Percentiles rank a stretch among this genome's conserved stretches.
These are phyloP conservation scores for Wickerhamiella kazuoi DNA, from an alignment of 805 yeast species.

Conservation along the genomic window DNA sequence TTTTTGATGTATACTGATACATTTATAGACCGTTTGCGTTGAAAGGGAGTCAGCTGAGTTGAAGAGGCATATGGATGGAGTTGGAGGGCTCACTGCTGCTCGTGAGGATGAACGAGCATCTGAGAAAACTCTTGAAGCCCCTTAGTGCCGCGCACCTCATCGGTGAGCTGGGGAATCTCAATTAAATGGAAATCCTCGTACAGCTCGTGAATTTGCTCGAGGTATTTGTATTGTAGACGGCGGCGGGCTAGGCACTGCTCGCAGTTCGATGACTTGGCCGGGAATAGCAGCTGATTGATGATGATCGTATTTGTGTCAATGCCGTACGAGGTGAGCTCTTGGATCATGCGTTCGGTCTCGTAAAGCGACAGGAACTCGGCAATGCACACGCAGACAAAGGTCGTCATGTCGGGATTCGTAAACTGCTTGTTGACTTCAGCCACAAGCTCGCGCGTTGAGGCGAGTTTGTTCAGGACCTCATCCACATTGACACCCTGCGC, in stretches of 20 bases:
- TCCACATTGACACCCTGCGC: conserved; percentile 26
- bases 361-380: conserved; percentile 90
- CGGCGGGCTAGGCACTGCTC: conserved; percentile 82
- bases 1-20: too few species aligned
- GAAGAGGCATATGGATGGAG: too few species aligned
- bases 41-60: too few species aligned
- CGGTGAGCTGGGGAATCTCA: conserved; percentile 86
- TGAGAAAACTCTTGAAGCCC: conserved; percentile 70
- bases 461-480: conserved; percentile 63
- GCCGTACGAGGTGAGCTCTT: conserved; percentile 81
- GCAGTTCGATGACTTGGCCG: conserved; percentile 54
- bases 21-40: too few species aligned
- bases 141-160: conserved; percentile 85
- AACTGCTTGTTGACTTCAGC: conserved; percentile 84
- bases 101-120: conserved; percentile 48
- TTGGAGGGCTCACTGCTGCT: background rate
- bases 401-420: conserved; percentile 88
- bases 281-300: conserved; percentile 81
- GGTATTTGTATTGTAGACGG: conserved; percentile 89
- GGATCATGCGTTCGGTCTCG: conserved; percentile 95
- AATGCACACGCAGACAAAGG: conserved; percentile 86
- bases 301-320: conserved; percentile 96
- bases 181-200: conserved; percentile 95
- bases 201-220: conserved; percentile 87
- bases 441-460: conserved; percentile 64